Evolutionary conservation across 306 rosid species (phyloP).

Genomic region (Citrullus colocynthis): DNA sequence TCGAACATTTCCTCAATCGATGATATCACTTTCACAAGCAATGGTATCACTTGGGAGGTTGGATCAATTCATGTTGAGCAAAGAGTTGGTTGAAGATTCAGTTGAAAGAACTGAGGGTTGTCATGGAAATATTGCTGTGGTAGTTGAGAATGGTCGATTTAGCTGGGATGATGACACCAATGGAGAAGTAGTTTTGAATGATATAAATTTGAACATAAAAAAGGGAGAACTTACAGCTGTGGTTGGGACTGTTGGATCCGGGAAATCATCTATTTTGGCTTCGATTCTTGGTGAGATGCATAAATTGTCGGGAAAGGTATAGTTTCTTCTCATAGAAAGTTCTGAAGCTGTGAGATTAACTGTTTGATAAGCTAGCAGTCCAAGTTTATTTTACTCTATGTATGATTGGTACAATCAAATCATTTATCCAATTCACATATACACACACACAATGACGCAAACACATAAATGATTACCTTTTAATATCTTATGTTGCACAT

Average conservation of each 20-base stretch:
- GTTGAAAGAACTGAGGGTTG: conserved; percentile 15
- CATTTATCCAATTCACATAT: neutral
- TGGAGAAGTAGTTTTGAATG: conserved; percentile 31
- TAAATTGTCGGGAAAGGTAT: conserved; percentile 43
- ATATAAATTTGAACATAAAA: conserved; percentile 26
- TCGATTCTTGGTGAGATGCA: conserved; percentile 75
- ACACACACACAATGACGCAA: too few species aligned
- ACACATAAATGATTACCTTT: neutral
- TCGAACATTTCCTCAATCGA: conserved; percentile 76
- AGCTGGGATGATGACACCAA: conserved; percentile 48
- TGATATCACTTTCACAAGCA: conserved; percentile 75
- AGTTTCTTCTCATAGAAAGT: neutral
- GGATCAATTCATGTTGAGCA: conserved; percentile 42
- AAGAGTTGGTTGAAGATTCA: conserved; percentile 19
- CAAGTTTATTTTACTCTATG: neutral
- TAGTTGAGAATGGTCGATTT: conserved; percentile 42
- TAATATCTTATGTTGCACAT: neutral
- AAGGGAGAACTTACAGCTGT: conserved; percentile 62
- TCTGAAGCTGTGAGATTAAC: neutral
- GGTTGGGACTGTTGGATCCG: conserved; percentile 78
- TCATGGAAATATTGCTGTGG: conserved; percentile 23
- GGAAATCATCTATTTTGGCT: conserved; percentile 68
- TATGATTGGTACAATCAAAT: neutral
- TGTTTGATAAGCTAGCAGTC: neutral
- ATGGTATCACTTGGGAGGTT: conserved; percentile 70